A percentile compares a stretch with the other conserved stretches of the same genome.
Evolutionary conservation across 257 asterid genomes (phyloP).

Genomic region (Solanum corneliomulleri): DNA sequence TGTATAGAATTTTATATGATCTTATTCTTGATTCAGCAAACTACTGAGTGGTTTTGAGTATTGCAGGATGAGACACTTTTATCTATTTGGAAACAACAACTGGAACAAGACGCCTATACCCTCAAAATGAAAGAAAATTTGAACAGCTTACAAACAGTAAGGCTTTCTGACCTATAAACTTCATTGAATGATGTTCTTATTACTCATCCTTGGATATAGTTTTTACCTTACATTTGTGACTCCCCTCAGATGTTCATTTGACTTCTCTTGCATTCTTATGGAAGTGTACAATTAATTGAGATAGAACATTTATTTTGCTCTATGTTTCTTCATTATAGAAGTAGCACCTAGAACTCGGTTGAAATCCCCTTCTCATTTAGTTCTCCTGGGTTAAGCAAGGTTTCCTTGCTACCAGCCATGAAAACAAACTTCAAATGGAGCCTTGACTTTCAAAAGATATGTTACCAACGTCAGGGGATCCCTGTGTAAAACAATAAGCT

Average conservation of each 20-base stretch:
- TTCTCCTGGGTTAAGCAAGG: no score
- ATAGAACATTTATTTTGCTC: no score
- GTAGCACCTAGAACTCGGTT: no score
- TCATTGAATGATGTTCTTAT: no score
- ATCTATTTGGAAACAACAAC: slow-evolving; percentile 68
- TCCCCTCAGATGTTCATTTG: no score
- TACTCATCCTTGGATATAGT: no score
- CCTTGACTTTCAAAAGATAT: neutral
- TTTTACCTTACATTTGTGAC: no score
- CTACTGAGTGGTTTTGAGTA: slow-evolving; percentile 1
- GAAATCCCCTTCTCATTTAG: no score
- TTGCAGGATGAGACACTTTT: slow-evolving; percentile 72
- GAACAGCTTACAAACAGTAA: slow-evolving; percentile 56
- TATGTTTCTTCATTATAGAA: no score
- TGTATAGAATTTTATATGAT: neutral
- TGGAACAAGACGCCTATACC: slow-evolving; percentile 71
- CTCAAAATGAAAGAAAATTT: slow-evolving; percentile 59
- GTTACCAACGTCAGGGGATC: neutral
- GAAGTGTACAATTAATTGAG: no score
- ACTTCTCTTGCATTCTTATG: no score
- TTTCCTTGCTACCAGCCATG: neutral
- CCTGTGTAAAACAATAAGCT: neutral
- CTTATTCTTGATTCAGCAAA: neutral
- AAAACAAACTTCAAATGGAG: neutral
- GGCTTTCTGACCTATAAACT: slow-evolving; percentile 1